Conservation (phyloP, 2,329 filamentous ascomycete species). For the Sporothrix globosa region DNA sequence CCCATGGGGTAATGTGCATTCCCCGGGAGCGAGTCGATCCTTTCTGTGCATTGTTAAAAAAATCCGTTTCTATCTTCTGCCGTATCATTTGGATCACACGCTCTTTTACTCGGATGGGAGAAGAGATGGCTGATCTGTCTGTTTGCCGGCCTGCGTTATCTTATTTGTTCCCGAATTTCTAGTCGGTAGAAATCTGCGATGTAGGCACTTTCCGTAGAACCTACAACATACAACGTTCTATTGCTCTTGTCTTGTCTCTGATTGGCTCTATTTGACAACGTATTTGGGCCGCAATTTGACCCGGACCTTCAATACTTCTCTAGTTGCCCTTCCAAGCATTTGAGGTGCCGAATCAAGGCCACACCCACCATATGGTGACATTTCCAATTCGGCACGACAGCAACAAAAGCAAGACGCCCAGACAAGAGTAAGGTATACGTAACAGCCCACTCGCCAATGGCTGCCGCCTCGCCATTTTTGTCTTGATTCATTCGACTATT, state of each 20-base stretch:
- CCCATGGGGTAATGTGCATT: slow-evolving; percentile 10
- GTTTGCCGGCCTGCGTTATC: background rate
- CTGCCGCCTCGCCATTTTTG: background rate
- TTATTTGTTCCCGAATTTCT: background rate
- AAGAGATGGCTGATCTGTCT: slow-evolving; percentile 14
- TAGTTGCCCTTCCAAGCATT: background rate
- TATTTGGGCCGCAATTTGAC: too few species aligned
- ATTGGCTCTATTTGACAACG: background rate
- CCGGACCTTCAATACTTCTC: slow-evolving; percentile 15
- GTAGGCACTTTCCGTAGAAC: slow-evolving; percentile 11
- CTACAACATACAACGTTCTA: background rate
- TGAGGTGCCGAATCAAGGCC: background rate
- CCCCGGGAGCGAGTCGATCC: background rate
- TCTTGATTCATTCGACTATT: background rate
- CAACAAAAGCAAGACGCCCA: background rate
- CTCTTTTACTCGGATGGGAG: slow-evolving; percentile 10
- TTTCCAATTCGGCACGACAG: too few species aligned
- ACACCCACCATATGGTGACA: background rate
- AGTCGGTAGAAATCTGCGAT: background rate
- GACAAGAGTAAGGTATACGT: background rate
- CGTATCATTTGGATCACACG: slow-evolving; percentile 5
- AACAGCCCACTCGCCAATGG: background rate
- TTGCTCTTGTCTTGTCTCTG: background rate
- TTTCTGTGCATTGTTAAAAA: background rate
- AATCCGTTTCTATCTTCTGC: too few species aligned